Evolutionary conservation across 1,139 yeast genomes (phyloP), one percentile per base, ranked within the genome.

Genomic region (Candida sp.): DNA sequence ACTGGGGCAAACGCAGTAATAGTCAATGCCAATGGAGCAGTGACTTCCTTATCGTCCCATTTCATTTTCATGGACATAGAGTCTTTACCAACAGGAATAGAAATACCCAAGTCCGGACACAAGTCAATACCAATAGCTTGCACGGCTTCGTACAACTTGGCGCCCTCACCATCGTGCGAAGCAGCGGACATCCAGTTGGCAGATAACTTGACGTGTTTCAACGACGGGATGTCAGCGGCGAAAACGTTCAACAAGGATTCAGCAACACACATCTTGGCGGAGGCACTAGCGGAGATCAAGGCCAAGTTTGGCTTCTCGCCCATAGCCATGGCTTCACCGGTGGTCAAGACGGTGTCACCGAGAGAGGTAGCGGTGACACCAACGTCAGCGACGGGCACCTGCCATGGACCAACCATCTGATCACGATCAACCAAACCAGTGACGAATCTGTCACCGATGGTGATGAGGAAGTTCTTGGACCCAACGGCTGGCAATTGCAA

Each of bases 131-230:
- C 98, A 63, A 96, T 86, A 4, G 99, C 98, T 72, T 92, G 94
- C 46, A 96, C 99, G 43, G 98, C 99, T 68, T 93, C 97, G 67
- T 94, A 96, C 57, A 96, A 80, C 58, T 92, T 94, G 43, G 96
- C 83, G 52, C 99, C 99, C 72, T 96, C 99, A 66, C 99, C 98
- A 22, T 85, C 86, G 62, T 93, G 97, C 44, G 96, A 81, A 35
- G 99, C 97, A 49, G 99, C 94, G 12, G 98, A 87, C 99, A 96
- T 96, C 99, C 99, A 96, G 77, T 96, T 96, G 49, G 99, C 99
- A 51, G 97, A 90, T 54, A 96, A 76, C 65, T 93, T 90, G 50
- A 94, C 86, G 60, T 86, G 83, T 54, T 86, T 86, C 55, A 94
- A 76, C 9, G 86, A 77, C 53, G 88, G 83, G 54, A 94, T 81